Conservation (phyloP, 73 alveolate genomes). For the Durusdinium trenchii region DNA sequence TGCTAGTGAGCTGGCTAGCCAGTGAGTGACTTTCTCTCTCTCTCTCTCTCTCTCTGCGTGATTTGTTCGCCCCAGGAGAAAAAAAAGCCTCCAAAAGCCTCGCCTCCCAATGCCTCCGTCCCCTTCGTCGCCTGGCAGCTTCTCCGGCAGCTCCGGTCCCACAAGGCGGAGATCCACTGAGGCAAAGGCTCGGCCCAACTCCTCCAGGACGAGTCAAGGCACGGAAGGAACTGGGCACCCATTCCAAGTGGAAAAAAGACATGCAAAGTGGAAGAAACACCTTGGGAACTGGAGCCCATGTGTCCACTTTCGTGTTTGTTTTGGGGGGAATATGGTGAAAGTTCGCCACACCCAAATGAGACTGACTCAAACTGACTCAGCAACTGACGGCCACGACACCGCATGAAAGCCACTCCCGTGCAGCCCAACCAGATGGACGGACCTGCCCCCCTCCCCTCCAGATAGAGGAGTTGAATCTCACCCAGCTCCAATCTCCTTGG, state of each 20-base stretch:
- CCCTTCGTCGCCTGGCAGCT: neutral
- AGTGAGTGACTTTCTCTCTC: no score
- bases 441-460: neutral
- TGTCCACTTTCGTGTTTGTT: neutral
- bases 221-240: neutral
- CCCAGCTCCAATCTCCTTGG: conserved; percentile 46
- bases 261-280: no score
- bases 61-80: neutral
- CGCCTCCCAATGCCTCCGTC: neutral
- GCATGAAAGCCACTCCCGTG: neutral
- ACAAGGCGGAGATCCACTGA: conserved; percentile 39
- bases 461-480: conserved; percentile 17
- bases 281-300: neutral
- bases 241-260: neutral
- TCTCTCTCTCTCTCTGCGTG: no score
- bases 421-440: neutral
- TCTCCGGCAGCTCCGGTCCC: conserved; percentile 55
- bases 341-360: no score
- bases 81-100: neutral
- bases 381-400: no score
- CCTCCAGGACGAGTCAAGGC: neutral
- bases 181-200: conserved; percentile 51
- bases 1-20: no score
- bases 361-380: no score
- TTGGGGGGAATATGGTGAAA: no score